Conservation (phyloP, 768 basidiomycete species). For the Neoboletus subvelutipes region DNA sequence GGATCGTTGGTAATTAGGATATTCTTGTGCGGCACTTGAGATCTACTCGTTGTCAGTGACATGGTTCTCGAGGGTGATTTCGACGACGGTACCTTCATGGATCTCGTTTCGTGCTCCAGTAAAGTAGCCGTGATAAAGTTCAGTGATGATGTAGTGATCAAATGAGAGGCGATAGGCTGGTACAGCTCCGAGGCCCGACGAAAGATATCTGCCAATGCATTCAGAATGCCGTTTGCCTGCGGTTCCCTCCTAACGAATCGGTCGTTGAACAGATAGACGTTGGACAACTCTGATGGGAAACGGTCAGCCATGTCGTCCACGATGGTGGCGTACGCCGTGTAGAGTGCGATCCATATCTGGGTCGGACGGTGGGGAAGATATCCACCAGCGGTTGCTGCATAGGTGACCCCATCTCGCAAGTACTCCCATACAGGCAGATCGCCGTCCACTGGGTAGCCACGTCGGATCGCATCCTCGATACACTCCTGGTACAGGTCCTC, state of each 20-base stretch:
- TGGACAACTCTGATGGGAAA: conserved; percentile 19
- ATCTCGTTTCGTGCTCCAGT: conserved; percentile 32
- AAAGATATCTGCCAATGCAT: conserved; percentile 35
- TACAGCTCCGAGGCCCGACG: conserved; percentile 31
- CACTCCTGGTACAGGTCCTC: conserved; percentile 7
- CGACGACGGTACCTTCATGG: conserved; percentile 11
- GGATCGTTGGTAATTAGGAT: neutral
- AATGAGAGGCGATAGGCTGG: conserved; percentile 29
- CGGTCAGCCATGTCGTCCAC: conserved; percentile 36
- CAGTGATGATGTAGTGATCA: conserved; percentile 37
- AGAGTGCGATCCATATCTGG: conserved; percentile 4
- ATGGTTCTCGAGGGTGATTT: neutral
- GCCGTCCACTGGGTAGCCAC: neutral
- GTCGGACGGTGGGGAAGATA: conserved; percentile 2
- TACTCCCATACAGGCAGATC: conserved; percentile 23
- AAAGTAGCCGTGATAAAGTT: conserved; percentile 32
- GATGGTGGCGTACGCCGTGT: conserved; percentile 36
- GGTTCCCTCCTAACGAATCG: conserved; percentile 28
- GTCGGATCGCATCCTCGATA: neutral
- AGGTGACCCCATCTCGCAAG: conserved; percentile 32
- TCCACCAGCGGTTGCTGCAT: conserved; percentile 23
- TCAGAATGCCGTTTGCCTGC: conserved; percentile 34
- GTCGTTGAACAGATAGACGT: conserved; percentile 36
- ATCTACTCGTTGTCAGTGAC: neutral
- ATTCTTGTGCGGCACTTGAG: neutral